Percentiles rank a stretch among this genome's conserved stretches.
Conservation (phyloP, 371 early-diverging fungal genomes). For the Enterocytospora artemiae region DNA sequence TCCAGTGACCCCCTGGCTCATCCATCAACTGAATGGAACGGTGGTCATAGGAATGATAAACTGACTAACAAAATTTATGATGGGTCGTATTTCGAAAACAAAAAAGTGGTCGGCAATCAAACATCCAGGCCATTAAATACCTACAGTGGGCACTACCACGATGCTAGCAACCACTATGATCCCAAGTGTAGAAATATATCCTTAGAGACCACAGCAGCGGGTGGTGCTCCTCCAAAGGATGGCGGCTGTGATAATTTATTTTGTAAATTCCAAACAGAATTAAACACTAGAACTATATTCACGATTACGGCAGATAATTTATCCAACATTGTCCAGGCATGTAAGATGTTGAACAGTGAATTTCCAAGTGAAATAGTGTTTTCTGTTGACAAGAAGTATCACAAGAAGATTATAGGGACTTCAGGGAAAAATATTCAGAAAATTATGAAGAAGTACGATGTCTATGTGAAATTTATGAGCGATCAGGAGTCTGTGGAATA, state of each 20-base stretch:
- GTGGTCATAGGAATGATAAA: not conserved
- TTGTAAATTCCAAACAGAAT: too few species aligned
- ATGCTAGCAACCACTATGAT: too few species aligned
- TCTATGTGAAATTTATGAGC: slow-evolving; percentile 72
- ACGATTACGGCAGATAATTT: slow-evolving; percentile 29
- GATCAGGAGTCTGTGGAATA: slow-evolving; percentile 22
- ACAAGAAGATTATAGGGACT: slow-evolving; percentile 80
- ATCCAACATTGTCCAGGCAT: slow-evolving; percentile 21
- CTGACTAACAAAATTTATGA: not conserved
- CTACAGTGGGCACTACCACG: too few species aligned
- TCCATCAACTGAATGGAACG: not conserved
- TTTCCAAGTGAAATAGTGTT: slow-evolving; percentile 58
- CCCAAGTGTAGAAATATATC: too few species aligned
- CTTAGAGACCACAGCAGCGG: too few species aligned
- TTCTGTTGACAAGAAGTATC: slow-evolving; percentile 71
- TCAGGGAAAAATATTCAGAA: slow-evolving; percentile 81
- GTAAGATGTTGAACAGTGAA: slow-evolving; percentile 45
- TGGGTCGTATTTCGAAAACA: too few species aligned
- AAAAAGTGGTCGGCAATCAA: too few species aligned
- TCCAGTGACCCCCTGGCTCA: too few species aligned
- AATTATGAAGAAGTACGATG: slow-evolving; percentile 82
- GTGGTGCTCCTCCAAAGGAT: too few species aligned
- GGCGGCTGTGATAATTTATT: too few species aligned
- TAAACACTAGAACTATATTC: not conserved
- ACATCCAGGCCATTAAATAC: too few species aligned